Base-by-base conservation (phyloP, 176 grass and related monocot species). In the Raddia distichophylla region DNA sequence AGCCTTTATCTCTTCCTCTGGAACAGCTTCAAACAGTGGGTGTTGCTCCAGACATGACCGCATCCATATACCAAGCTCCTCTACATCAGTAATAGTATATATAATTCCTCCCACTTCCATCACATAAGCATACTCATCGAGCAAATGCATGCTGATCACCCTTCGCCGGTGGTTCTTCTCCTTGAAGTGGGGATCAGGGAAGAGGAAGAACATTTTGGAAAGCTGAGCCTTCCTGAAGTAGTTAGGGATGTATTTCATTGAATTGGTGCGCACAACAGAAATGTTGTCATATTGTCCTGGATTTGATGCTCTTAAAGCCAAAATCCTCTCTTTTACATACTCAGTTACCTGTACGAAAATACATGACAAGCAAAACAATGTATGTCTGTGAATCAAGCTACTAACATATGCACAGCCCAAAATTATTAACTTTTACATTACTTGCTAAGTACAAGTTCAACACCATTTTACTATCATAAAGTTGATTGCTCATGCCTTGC, bases 151-250 rank as follows among this genome's bases (percentile, higher is more conserved):
- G 51, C 95, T 98, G 33, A 98, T 89, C 44, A 98, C 92, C 56
- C 95, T 89, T 16, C 92, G 79, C 47, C 95, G 81, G 67, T 94
- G 95, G 73, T 95, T 98, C 82, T 98, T 98, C 88, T 98, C 93
- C 79, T 98, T 98, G 79, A 95, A 98, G 67, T 98, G 95, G 5
- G 95, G 95, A 72, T 98, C 95, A 10, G 95, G 95, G 46, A 98
- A 98, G 20, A 98, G 56, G 74, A 98, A 98, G 84, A 98, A 98
- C 93, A 99, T 99, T 54, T 99, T 99, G 14, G 84, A 90, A 33
- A 99, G 93, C 82, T 95, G 93, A 32, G 86, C 93, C 77, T 93
- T 95, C n/a, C 81, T 71, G 13, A 99, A 95, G 74, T 99, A 99
- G 58, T 95, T 99, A 0, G 92, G 93, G 10, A 95, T 90, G 65